A percentile compares a stretch with the other conserved stretches of the same genome.
phyloP scores from a whole-genome alignment of 169 alveolate species.

The Perkinsus chesapeaki region DNA sequence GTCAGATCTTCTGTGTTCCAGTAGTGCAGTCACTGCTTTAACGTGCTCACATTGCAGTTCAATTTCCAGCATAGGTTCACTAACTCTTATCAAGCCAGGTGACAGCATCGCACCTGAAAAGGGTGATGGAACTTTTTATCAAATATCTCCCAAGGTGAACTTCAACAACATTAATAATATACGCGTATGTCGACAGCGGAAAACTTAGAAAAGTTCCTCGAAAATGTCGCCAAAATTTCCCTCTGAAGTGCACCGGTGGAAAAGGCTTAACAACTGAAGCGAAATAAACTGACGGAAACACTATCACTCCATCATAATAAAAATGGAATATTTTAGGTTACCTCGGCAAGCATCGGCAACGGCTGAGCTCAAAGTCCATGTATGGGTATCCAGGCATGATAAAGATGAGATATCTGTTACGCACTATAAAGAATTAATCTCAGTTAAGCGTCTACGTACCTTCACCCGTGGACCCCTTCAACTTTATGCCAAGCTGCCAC shows the following conservation, averaged over 20 bases:
- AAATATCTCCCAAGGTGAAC: no score
- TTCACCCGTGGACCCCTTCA: background rate
- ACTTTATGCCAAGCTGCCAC: background rate
- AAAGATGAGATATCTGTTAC: background rate
- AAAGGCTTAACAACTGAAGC: no score
- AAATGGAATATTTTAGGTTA: no score
- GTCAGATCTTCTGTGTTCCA: background rate
- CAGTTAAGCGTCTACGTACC: background rate
- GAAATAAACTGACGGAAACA: no score
- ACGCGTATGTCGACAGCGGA: no score
- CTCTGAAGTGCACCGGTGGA: no score
- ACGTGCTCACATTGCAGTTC: background rate
- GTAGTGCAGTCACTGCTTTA: background rate
- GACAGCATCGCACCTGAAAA: background rate
- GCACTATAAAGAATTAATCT: background rate
- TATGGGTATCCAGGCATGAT: background rate
- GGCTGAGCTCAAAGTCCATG: background rate
- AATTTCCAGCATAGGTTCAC: background rate
- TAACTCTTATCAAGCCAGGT: background rate
- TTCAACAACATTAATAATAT: no score
- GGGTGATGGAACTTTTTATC: background rate
- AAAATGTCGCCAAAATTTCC: no score
- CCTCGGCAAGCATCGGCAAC: background rate
- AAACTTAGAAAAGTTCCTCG: no score
- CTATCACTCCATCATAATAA: no score